Evolutionary conservation across 352 stramenopile genomes (phyloP), one percentile per base, ranked within the genome.

Genomic region (Phytophthora colocasiae): DNA sequence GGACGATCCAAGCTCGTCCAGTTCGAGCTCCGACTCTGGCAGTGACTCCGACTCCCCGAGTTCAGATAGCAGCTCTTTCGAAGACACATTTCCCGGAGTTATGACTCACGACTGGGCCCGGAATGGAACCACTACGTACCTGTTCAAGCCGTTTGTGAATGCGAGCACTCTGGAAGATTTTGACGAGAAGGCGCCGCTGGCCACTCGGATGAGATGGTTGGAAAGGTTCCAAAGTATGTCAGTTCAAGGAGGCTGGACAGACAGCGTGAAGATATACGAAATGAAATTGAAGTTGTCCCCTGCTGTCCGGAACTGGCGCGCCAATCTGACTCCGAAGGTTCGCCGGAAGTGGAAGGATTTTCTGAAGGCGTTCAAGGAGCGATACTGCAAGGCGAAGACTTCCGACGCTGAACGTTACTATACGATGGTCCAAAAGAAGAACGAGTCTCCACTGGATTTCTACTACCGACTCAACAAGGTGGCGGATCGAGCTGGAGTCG

Each of bases 181-280:
- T 8, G 6, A 32, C 5, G 29, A 32, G 29, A 32, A 32, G 29
- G 29, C 29, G 6, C 29, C 29, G 6, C 29, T 32, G 29, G 29
- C 29, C 9, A 32, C 29, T 7, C 29, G 29, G 29, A 32, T 32
- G 29, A 6, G 29, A 6, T 32, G 29, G 29, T 8, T 32, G 29
- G 29, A 32, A 7, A 6, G 38, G 4, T 43, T 43, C 38, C 38
- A 43, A 19, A 19, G 19, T 19, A 19, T 19, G 19, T 19, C 19
- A 19, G 19, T 19, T 19, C 19, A 19, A 19, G 38, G 38, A 1
- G 38, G 3, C n/a, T 43, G 38, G 38, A 12, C 38, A 2, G 9
- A 43, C 17, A 43, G 17, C n/a, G 38, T 43, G 36, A 43, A 43
- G 36, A 43, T 43, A 15, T 43, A 43, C 38, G 38, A 43, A 12